These are phyloP conservation scores for Talaromyces sp. DNA, from an alignment of 2,329 filamentous ascomycete genomes.

Conservation along the genomic window DNA sequence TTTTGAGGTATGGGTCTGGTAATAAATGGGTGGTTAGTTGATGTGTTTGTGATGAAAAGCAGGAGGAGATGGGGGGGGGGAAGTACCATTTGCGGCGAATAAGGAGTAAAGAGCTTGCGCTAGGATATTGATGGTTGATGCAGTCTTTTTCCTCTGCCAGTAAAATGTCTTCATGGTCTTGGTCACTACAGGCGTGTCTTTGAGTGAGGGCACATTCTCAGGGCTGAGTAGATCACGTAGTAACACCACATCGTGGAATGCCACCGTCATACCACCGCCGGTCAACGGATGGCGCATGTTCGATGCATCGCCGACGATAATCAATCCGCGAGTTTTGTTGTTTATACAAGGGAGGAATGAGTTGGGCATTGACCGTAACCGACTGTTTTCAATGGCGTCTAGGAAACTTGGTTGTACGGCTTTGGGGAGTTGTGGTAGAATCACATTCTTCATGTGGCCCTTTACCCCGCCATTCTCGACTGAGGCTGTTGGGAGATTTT, in stretches of 20 bases:
- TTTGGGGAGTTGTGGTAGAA: conserved; percentile 71
- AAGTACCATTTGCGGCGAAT: conserved; percentile 72
- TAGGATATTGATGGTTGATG: conserved; percentile 93
- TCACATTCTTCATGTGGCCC: conserved; percentile 71
- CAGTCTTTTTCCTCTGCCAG: conserved; percentile 76
- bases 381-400: conserved; percentile 70
- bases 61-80: conserved; percentile 8
- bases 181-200: conserved; percentile 61
- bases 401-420: conserved; percentile 67
- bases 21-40: not conserved
- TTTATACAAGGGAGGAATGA: conserved; percentile 81
- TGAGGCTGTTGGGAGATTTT: conserved; percentile 67
- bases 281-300: conserved; percentile 99
- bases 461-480: conserved; percentile 75
- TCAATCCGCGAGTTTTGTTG: conserved; percentile 64
- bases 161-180: conserved; percentile 71
- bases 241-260: conserved; percentile 83
- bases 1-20: conserved; percentile 62
- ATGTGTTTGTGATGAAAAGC: not conserved
- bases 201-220: conserved; percentile 61
- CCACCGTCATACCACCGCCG: conserved; percentile 96
- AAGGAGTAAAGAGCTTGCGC: conserved; percentile 87
- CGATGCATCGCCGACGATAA: conserved; percentile 87
- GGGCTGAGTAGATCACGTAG: conserved; percentile 71
- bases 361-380: conserved; percentile 90